phyloP scores from a whole-genome alignment of 2,329 filamentous ascomycete genomes.

The Tricladium varicosporioides region DNA sequence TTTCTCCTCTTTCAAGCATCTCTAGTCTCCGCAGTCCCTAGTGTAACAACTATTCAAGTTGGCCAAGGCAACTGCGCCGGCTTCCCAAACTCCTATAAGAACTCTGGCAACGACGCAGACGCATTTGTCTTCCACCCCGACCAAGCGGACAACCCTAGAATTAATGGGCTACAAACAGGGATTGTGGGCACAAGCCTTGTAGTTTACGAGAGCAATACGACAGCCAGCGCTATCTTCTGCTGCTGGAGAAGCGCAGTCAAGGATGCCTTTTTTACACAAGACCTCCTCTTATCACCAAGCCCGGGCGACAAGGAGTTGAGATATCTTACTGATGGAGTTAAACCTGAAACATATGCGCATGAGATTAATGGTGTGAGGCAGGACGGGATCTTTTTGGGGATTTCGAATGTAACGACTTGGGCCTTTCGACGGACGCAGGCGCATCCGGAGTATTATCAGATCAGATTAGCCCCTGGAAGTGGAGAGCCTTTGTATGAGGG shows the following conservation, averaged over 20 bases:
- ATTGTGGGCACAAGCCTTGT: neutral
- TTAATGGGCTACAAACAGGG: neutral
- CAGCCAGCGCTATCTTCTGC: constrained; percentile 1
- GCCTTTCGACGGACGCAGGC: neutral
- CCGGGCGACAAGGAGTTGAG: neutral
- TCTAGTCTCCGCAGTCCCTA: neutral
- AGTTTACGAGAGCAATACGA: neutral
- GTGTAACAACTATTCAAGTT: neutral
- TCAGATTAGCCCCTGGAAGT: neutral
- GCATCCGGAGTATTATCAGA: neutral
- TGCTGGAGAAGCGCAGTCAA: neutral
- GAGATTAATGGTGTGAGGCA: constrained; percentile 3
- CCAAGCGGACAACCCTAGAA: constrained; percentile 4
- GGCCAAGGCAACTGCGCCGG: neutral
- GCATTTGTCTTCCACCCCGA: constrained; percentile 6
- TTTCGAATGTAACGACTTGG: constrained; percentile 5
- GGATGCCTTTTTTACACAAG: neutral
- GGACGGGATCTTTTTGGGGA: constrained; percentile 5
- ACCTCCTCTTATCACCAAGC: constrained; percentile 1
- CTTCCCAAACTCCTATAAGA: constrained; percentile 2
- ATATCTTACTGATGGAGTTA: neutral
- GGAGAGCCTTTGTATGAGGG: neutral
- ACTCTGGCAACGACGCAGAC: constrained; percentile 7
- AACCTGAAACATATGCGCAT: constrained; percentile 1
- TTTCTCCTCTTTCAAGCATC: neutral